phyloP scores from a whole-genome alignment of 1,284 basidiomycete species.

The Apiotrichum akiyoshidainum region DNA sequence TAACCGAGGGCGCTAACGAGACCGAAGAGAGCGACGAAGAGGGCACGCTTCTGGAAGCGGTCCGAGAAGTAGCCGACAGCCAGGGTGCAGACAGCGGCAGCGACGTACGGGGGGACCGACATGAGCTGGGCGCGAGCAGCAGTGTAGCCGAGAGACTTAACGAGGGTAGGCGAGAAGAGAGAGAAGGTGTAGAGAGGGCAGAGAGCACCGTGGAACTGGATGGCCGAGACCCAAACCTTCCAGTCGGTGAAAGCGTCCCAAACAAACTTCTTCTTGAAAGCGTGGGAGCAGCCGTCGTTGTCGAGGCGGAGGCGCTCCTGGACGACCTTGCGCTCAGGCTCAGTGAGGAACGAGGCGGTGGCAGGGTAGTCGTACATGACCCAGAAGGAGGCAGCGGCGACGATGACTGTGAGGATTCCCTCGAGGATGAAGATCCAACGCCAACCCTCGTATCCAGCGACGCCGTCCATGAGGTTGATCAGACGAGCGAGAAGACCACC shows the following conservation, averaged over 20 bases:
- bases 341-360: slow-evolving; percentile 68
- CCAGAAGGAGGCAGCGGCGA: slow-evolving; percentile 66
- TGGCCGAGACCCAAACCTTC: slow-evolving; percentile 41
- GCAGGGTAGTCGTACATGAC: slow-evolving; percentile 78
- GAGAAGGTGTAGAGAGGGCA: slow-evolving; percentile 60
- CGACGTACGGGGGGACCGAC: slow-evolving; percentile 38
- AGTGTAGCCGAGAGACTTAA: slow-evolving; percentile 55
- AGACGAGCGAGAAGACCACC: slow-evolving; percentile 49
- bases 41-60: slow-evolving; percentile 36
- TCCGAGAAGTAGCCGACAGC: slow-evolving; percentile 45
- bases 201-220: slow-evolving; percentile 50
- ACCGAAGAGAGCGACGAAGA: slow-evolving; percentile 42
- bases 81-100: slow-evolving; percentile 40
- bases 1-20: slow-evolving; percentile 36
- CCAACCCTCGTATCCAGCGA: slow-evolving; percentile 42
- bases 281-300: slow-evolving; percentile 33
- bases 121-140: slow-evolving; percentile 68
- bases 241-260: slow-evolving; percentile 38
- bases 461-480: slow-evolving; percentile 50
- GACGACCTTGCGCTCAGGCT: slow-evolving; percentile 57
- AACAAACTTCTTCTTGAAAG: slow-evolving; percentile 36
- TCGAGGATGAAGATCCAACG: slow-evolving; percentile 75
- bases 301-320: slow-evolving; percentile 31
- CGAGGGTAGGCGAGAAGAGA: slow-evolving; percentile 54
- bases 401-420: slow-evolving; percentile 65